Percentiles rank a stretch among this genome's conserved stretches.
phyloP scores from a whole-genome alignment of 495 filamentous ascomycete genomes.

The Aspergillus incahuasiensis region DNA sequence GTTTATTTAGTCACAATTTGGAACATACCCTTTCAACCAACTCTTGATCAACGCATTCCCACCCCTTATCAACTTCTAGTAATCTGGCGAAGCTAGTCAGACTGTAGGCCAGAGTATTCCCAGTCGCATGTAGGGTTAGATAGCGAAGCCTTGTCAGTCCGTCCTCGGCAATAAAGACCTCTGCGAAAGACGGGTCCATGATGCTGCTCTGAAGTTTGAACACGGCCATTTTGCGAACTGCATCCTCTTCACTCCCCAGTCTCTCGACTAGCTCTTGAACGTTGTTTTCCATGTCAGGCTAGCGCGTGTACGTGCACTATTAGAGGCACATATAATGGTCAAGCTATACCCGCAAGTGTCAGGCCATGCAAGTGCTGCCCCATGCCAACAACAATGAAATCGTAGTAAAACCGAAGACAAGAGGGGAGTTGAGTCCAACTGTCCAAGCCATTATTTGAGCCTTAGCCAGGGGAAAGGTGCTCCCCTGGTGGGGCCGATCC shows the following conservation, averaged over 20 bases:
- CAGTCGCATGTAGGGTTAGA: constrained; percentile 74
- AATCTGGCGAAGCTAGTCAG: constrained; percentile 80
- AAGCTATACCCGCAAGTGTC: background rate
- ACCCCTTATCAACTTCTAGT: constrained; percentile 95
- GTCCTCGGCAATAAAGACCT: constrained; percentile 87
- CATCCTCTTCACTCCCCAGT: constrained; percentile 75
- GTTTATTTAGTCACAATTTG: background rate
- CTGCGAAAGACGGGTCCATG: constrained; percentile 93
- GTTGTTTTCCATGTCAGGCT: constrained; percentile 49
- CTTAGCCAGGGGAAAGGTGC: background rate
- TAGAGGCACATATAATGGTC: background rate
- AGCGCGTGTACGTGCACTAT: background rate
- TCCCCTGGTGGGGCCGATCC: background rate
- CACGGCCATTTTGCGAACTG: constrained; percentile 95
- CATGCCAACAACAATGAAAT: background rate
- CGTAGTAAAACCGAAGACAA: background rate
- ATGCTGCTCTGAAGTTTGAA: constrained; percentile 95
- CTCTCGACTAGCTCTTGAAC: constrained; percentile 64
- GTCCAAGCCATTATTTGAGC: background rate
- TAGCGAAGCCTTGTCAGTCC: constrained; percentile 76
- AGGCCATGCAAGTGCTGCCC: background rate
- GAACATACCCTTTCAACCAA: constrained; percentile 61
- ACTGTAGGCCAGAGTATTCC: constrained; percentile 94
- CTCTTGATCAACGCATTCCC: constrained; percentile 72
- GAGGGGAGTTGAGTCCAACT: background rate